A percentile compares a stretch with the other conserved stretches of the same genome.
Conservation (phyloP, 371 early-diverging fungal species). For the Mucor velutinosus region DNA sequence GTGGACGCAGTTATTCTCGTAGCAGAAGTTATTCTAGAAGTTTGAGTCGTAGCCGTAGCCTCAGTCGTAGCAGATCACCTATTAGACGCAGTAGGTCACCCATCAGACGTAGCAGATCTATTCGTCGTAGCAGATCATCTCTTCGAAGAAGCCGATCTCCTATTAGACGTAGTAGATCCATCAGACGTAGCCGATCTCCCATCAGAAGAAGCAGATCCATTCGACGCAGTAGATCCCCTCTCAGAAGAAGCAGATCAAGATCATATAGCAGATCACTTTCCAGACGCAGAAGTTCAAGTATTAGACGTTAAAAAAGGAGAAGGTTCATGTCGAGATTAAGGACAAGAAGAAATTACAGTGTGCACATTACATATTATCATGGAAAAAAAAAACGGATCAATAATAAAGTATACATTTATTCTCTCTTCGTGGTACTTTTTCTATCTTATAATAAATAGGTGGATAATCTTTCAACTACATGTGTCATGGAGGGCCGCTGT, state of each 20-base stretch:
- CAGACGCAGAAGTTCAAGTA: slow-evolving; percentile 17
- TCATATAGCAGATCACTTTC: slow-evolving; percentile 23
- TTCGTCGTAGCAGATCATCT: slow-evolving; percentile 23
- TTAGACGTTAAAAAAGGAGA: slow-evolving; percentile 2
- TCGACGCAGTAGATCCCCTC: slow-evolving; percentile 16
- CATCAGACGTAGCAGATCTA: slow-evolving; percentile 19
- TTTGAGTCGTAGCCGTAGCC: slow-evolving; percentile 28
- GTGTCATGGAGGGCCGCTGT: slow-evolving; percentile 33
- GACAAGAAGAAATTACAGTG: not conserved
- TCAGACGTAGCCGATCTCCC: slow-evolving; percentile 19
- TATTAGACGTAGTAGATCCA: slow-evolving; percentile 11
- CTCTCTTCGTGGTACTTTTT: not conserved
- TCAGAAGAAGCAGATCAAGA: slow-evolving; percentile 15
- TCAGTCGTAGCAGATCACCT: slow-evolving; percentile 24
- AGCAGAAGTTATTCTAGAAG: slow-evolving; percentile 43
- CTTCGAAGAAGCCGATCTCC: slow-evolving; percentile 18
- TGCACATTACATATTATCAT: not conserved
- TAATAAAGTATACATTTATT: not conserved
- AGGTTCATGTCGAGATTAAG: not conserved
- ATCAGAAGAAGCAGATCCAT: slow-evolving; percentile 14
- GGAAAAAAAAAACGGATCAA: not conserved
- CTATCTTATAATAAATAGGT: slow-evolving; percentile 15
- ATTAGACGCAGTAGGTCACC: slow-evolving; percentile 16
- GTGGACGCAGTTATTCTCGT: slow-evolving; percentile 35
- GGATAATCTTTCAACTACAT: slow-evolving; percentile 31